Evolutionary conservation across 352 stramenopile species (phyloP).

Genomic region (Phytophthora sansomeana): DNA sequence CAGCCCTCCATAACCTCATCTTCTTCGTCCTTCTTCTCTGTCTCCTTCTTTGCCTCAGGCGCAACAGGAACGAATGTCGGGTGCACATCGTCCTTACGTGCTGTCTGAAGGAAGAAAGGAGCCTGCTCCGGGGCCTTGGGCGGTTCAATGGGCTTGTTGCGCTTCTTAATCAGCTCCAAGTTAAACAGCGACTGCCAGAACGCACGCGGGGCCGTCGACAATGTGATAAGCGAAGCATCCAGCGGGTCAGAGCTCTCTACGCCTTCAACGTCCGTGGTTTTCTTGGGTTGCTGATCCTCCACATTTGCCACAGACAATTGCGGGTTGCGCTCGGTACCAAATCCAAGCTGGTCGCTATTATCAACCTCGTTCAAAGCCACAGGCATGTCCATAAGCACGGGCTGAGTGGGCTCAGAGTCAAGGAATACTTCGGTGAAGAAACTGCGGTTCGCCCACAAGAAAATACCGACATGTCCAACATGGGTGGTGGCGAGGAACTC

Average conservation of each 20-base stretch:
- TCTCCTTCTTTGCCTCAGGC: conserved; percentile 38
- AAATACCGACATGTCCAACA: conserved; percentile 91
- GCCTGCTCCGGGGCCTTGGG: conserved; percentile 94
- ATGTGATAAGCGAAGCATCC: conserved; percentile 70
- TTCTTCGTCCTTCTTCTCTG: conserved; percentile 34
- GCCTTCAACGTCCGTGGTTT: conserved; percentile 47
- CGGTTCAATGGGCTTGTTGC: conserved; percentile 96
- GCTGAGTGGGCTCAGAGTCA: conserved; percentile 72
- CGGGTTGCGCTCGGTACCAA: conserved; percentile 63
- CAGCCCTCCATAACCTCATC: conserved; percentile 68
- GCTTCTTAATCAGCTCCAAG: conserved; percentile 95
- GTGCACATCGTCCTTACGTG: conserved; percentile 80
- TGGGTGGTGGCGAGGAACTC: conserved; percentile 97
- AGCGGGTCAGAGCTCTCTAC: conserved; percentile 58
- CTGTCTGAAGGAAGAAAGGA: conserved; percentile 96
- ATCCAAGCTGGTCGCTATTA: conserved; percentile 67
- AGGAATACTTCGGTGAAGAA: conserved; percentile 94
- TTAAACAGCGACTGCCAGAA: conserved; percentile 94
- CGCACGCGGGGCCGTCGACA: conserved; percentile 80
- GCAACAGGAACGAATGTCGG: conserved; percentile 75
- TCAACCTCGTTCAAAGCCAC: conserved; percentile 88
- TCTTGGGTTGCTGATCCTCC: conserved; percentile 54
- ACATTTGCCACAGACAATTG: conserved; percentile 42
- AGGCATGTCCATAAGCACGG: conserved; percentile 93
- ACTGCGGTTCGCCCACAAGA: conserved; percentile 95